phyloP scores from a whole-genome alignment of 768 basidiomycete genomes.

The Pholiota molesta region DNA sequence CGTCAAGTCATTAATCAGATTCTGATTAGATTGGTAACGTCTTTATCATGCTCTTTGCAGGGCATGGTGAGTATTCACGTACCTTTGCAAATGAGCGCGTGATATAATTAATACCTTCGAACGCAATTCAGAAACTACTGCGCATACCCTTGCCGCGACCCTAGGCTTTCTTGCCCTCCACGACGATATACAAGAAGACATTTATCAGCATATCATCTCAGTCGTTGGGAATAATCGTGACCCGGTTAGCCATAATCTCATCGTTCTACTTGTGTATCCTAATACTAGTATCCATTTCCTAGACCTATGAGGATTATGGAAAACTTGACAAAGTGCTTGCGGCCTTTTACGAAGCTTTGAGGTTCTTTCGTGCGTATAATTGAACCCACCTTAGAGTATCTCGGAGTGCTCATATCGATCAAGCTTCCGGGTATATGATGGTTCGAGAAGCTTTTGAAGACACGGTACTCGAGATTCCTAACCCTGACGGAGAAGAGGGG shows the following conservation, averaged over 20 bases:
- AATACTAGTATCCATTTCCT: background rate
- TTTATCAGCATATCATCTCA: slow-evolving; percentile 41
- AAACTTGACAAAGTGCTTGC: slow-evolving; percentile 42
- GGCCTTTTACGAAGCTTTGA: slow-evolving; percentile 40
- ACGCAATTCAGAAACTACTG: slow-evolving; percentile 46
- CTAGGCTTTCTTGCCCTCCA: slow-evolving; percentile 45
- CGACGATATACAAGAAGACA: slow-evolving; percentile 47
- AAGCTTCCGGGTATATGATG: slow-evolving; percentile 43
- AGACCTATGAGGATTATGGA: slow-evolving; percentile 42
- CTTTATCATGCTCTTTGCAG: slow-evolving; percentile 56
- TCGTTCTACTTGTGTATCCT: background rate
- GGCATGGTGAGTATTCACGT: slow-evolving; percentile 46
- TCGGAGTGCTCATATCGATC: background rate
- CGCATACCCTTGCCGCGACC: slow-evolving; percentile 45
- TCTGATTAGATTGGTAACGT: slow-evolving; percentile 51
- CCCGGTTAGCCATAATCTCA: background rate
- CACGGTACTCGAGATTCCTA: slow-evolving; percentile 43
- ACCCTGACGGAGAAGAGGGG: slow-evolving; percentile 42
- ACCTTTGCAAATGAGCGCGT: too few relatives aligned
- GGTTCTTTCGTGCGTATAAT: slow-evolving; percentile 41
- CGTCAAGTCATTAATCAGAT: background rate
- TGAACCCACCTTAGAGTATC: background rate
- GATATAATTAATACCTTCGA: background rate
- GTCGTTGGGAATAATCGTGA: slow-evolving; percentile 30
- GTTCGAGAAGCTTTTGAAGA: slow-evolving; percentile 48